Base-by-base conservation (phyloP, 306 rosid species). In the Hippophae rhamnoides region DNA sequence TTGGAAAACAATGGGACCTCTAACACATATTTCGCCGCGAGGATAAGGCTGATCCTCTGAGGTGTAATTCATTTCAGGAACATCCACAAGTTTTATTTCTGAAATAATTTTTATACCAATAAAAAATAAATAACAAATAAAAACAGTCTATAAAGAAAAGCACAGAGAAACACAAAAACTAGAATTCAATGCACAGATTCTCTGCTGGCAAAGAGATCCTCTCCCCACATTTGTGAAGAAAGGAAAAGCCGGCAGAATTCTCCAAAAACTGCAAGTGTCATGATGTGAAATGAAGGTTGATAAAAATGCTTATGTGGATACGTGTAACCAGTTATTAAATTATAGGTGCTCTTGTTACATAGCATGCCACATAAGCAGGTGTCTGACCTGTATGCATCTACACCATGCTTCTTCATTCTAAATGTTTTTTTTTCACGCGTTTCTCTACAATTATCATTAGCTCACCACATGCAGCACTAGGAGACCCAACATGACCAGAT, bases 11-110 rank as follows among this genome's bases (percentile, higher is more conserved):
- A 74, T 69, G 65, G 95, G 97, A 79, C 95, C 97, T 72, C 95
- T 77, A 63, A 84, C 79, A 84, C 97, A 86, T 70, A 90, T 84
- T 86, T 90, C 97, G 42, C 97, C 95, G 52, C 90, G 95, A 72
- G 97, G 93, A 81, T 80, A 57, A 48, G 97, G 94, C 78, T 67
- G 74, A 74, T 90, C 97, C 11, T 86, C 79, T 43, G 94, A 82
- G 61, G 95, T 84, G 78, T 90, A 90, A 76, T 73, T 86, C 95
- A 90, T 86, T 75, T 90, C 94, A 26, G 97, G 95, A 68, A 90
- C 95, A 70, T 84, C 95, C 65, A 76, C 89, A 23, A 89, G 95
- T 78, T 84, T 89, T 81, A 89, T 52, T 83, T 86, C 97, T 89
- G 86, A 68, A 66, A 75, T 47, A 31, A 31, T 2, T 31, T 31